Percentiles rank a stretch among this genome's conserved stretches.
phyloP scores from a whole-genome alignment of 768 basidiomycete species.

The Glaciozyma martinii region DNA sequence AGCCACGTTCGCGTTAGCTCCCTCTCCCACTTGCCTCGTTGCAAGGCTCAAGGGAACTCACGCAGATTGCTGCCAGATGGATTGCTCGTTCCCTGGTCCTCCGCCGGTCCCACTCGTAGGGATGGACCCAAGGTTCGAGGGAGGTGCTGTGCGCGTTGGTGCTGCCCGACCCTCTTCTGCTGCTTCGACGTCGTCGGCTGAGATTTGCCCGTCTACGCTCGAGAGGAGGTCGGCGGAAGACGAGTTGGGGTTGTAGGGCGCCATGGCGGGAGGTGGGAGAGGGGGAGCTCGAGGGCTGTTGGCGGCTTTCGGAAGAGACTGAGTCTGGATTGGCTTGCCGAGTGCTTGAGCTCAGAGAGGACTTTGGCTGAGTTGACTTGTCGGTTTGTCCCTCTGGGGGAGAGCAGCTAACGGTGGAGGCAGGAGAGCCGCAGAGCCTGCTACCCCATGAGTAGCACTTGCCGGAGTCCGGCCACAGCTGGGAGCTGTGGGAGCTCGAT shows the following conservation, averaged over 20 bases:
- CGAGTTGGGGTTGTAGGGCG: constrained; percentile 25
- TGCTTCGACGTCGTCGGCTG: constrained; percentile 17
- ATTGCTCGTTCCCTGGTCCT: constrained; percentile 1
- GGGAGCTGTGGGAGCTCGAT: too few relatives aligned
- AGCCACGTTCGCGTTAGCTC: neutral
- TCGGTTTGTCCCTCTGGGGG: too few relatives aligned
- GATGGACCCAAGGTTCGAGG: neutral
- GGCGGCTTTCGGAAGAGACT: too few relatives aligned
- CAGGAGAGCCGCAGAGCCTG: too few relatives aligned
- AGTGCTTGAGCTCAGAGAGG: too few relatives aligned
- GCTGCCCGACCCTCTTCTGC: neutral
- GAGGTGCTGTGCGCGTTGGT: neutral
- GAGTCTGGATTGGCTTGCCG: too few relatives aligned
- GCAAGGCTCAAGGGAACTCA: neutral
- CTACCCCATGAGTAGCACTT: too few relatives aligned
- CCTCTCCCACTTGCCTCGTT: neutral
- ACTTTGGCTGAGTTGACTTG: too few relatives aligned
- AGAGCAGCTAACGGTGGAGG: too few relatives aligned
- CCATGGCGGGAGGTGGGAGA: constrained; percentile 4
- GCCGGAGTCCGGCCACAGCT: too few relatives aligned
- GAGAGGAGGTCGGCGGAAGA: constrained; percentile 17
- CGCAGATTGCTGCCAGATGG: constrained; percentile 3
- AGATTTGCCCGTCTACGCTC: constrained; percentile 13
- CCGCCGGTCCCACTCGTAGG: neutral
- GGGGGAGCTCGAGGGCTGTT: neutral